Evolutionary conservation across 768 basidiomycete species (phyloP), one percentile per base, ranked within the genome.

Genomic region (Pulveroboletus sp.): DNA sequence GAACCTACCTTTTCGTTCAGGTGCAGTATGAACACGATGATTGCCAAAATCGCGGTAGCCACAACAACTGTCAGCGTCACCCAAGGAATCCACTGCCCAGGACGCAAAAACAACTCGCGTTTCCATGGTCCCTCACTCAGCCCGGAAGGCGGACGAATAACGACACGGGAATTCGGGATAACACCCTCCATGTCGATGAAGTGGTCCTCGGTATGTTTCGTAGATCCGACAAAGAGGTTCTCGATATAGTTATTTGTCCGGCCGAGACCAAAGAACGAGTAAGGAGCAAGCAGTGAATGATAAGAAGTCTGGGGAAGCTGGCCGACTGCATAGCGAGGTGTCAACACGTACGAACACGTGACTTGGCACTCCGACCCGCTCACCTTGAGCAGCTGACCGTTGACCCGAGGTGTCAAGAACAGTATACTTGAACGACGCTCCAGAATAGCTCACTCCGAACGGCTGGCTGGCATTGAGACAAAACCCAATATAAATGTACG

Each of bases 161-260:
- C 86, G 13, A 99, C 82, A 55, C 93, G 92, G 4, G 93, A 96
- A 66, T 99, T 98, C 0, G 96, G 96, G 39, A 99, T 93, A 31
- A 99, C 86, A 26, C 94, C 94, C 64, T 98, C 96, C 79, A 98
- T 86, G 64, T 87, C 85, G 66, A 95, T 93, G 57, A 76, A 91
- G 63, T 95, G 91, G 31, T 83, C 64, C 32, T 73, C 64, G 0
- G 75, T 66, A 51, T 90, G 84, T 28, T 89, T 77, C 6, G 93
- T 95, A 5, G 92, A 86, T 14, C 96, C 96, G 17, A 98, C 89
- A 65, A 96, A 96, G 2, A 99, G 78, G 67, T 97, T 97, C 76
- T 99, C 96, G 61, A 99, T 93, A 70, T 99, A 99, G 67, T 99
- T 99, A 69, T 99, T 99, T 14, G 94, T 98, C 37, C 96, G 83